Evolutionary conservation across 768 basidiomycete genomes (phyloP).

Genomic region (Epithele typhae): DNA sequence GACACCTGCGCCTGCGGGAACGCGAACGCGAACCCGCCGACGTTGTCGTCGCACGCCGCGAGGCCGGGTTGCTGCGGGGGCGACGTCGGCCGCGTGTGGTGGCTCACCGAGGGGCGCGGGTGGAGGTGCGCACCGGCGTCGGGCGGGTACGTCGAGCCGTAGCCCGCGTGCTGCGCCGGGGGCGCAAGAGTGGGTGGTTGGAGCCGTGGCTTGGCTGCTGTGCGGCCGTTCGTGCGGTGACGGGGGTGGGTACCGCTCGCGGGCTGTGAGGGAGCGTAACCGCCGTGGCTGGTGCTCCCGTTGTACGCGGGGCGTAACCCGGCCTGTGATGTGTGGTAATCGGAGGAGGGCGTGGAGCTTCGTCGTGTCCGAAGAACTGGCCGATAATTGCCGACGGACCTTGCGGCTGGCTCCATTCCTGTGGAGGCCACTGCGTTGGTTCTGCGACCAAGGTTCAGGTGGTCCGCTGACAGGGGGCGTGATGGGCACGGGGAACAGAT

Average conservation of each 20-base stretch:
- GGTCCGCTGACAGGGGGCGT: neutral
- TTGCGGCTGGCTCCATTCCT: constrained; percentile 18
- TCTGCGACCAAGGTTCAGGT: constrained; percentile 12
- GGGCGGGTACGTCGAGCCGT: too few species aligned
- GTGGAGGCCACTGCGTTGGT: constrained; percentile 22
- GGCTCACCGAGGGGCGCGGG: constrained; percentile 12
- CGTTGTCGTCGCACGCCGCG: neutral
- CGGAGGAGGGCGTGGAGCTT: neutral
- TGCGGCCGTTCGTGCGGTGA: neutral
- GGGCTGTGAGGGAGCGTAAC: too few species aligned
- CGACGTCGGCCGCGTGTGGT: constrained; percentile 7
- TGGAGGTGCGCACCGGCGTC: neutral
- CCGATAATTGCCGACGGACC: neutral
- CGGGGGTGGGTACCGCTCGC: too few species aligned
- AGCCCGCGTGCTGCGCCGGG: too few species aligned
- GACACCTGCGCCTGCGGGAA: constrained; percentile 19
- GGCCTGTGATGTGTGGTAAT: constrained; percentile 1
- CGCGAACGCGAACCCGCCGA: constrained; percentile 21
- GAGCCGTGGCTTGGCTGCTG: too few species aligned
- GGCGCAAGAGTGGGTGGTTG: too few species aligned
- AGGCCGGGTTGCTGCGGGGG: neutral
- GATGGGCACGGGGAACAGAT: constrained; percentile 9
- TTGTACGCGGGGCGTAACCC: constrained; percentile 6
- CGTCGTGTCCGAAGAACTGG: neutral
- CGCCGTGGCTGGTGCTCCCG: too few species aligned